Conservation (phyloP, 2,329 filamentous ascomycete species). For the Alternaria rosae region DNA sequence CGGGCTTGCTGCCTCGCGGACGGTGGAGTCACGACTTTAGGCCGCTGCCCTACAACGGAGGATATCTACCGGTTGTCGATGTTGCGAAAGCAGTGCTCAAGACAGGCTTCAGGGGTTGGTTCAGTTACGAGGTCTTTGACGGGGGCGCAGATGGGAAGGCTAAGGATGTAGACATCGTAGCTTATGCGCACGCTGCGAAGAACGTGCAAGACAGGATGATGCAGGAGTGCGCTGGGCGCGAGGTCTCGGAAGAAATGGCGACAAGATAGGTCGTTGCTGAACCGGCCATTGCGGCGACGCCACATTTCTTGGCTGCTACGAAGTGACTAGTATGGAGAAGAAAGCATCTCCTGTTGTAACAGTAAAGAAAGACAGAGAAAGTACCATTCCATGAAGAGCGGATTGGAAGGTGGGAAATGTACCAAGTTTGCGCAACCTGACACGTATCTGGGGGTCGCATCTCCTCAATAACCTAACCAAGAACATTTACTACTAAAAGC, state of each 20-base stretch:
- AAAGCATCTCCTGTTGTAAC: not conserved
- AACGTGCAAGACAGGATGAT: slow-evolving; percentile 54
- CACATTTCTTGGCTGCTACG: not conserved
- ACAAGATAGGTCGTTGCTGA: slow-evolving; percentile 13
- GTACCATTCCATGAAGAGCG: not conserved
- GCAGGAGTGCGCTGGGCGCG: slow-evolving; percentile 35
- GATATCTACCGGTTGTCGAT: slow-evolving; percentile 72
- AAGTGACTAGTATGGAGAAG: not conserved
- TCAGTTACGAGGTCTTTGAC: slow-evolving; percentile 76
- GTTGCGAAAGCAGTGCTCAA: slow-evolving; percentile 70
- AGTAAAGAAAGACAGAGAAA: not conserved
- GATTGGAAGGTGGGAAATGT: not conserved
- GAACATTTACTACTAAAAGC: not conserved
- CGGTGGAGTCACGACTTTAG: slow-evolving; percentile 76
- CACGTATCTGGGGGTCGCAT: not conserved
- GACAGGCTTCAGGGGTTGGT: slow-evolving; percentile 72
- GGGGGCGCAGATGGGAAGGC: slow-evolving; percentile 62
- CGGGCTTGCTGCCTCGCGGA: slow-evolving; percentile 66
- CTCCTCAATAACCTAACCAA: not conserved
- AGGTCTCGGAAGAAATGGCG: slow-evolving; percentile 20
- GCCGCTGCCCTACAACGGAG: slow-evolving; percentile 73
- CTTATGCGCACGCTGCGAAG: slow-evolving; percentile 62
- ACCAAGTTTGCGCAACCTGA: not conserved
- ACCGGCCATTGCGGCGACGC: not conserved
- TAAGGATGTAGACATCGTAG: slow-evolving; percentile 59